Percentiles rank a stretch among this genome's conserved stretches.
phyloP scores from a whole-genome alignment of 2,329 filamentous ascomycete species.

The Fusarium sublunatum region DNA sequence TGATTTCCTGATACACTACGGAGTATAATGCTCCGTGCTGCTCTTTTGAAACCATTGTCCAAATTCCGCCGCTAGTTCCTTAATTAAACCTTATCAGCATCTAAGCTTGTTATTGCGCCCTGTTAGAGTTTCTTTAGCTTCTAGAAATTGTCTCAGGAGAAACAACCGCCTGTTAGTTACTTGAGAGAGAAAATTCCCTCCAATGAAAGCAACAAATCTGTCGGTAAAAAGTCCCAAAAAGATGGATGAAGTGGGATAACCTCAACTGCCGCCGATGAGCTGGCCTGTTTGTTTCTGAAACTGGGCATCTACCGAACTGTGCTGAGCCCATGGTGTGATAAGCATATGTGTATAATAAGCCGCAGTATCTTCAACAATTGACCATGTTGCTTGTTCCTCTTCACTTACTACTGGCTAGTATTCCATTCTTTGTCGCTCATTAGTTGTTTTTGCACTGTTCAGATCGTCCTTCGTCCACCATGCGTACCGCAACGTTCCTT shows the following conservation, averaged over 20 bases:
- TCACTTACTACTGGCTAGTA: slow-evolving; percentile 37
- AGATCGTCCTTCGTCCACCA: slow-evolving; percentile 17
- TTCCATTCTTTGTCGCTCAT: slow-evolving; percentile 22
- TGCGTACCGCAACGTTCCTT: slow-evolving; percentile 33
- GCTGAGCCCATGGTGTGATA: slow-evolving; percentile 3
- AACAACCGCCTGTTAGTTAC: neutral
- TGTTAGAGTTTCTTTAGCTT: slow-evolving; percentile 22
- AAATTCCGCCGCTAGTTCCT: slow-evolving; percentile 19
- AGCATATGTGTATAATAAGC: slow-evolving; percentile 8
- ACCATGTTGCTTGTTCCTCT: slow-evolving; percentile 3
- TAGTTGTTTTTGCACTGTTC: slow-evolving; percentile 11
- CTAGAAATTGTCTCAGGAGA: slow-evolving; percentile 36
- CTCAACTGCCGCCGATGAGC: slow-evolving; percentile 19
- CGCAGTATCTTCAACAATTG: neutral
- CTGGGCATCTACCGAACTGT: slow-evolving; percentile 26
- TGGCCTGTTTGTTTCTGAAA: slow-evolving; percentile 11
- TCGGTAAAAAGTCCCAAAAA: neutral
- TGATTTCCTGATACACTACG: neutral
- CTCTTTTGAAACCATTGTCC: slow-evolving; percentile 14
- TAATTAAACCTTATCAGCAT: slow-evolving; percentile 35
- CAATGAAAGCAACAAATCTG: slow-evolving; percentile 13
- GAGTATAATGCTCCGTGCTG: slow-evolving; percentile 9
- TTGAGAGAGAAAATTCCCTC: slow-evolving; percentile 24
- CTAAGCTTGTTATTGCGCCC: slow-evolving; percentile 5
- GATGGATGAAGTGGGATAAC: slow-evolving; percentile 14